These are phyloP conservation scores for Pythium phragmitis DNA, from an alignment of 352 stramenopile genomes.

Conservation along the genomic window DNA sequence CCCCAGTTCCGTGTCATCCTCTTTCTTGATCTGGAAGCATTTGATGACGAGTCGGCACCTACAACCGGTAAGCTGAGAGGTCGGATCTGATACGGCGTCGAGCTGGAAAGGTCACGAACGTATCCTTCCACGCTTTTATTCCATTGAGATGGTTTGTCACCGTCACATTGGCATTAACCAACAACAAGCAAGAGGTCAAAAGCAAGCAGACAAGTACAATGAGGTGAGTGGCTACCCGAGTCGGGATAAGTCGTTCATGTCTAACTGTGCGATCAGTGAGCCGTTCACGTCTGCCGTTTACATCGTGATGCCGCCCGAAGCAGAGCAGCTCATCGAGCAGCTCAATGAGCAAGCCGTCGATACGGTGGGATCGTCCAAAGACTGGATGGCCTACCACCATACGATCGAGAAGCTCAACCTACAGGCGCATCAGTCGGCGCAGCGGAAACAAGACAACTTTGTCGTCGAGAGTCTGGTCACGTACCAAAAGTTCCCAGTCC, in stretches of 20 bases:
- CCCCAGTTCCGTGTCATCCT: not conserved
- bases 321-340: slow-evolving; percentile 82
- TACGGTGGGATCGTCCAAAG: slow-evolving; percentile 47
- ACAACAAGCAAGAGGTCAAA: not conserved
- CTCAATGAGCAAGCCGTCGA: slow-evolving; percentile 60
- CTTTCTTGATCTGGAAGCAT: too few relatives aligned
- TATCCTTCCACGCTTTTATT: slow-evolving; percentile 14
- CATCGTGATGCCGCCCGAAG: slow-evolving; percentile 76
- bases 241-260: too few relatives aligned
- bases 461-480: slow-evolving; percentile 92
- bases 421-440: slow-evolving; percentile 90
- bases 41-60: too few relatives aligned
- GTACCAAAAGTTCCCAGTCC: slow-evolving; percentile 87
- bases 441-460: slow-evolving; percentile 91
- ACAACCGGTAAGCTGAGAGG: too few relatives aligned
- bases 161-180: too few relatives aligned
- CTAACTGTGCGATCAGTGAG: slow-evolving; percentile 13
- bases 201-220: not conserved
- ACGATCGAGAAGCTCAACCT: slow-evolving; percentile 92
- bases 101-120: slow-evolving; percentile 25
- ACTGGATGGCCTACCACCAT: slow-evolving; percentile 90
- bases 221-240: not conserved
- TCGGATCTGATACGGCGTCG: not conserved
- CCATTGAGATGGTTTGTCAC: too few relatives aligned
- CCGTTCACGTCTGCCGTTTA: slow-evolving; percentile 30